Evolutionary conservation across 495 filamentous ascomycete species (phyloP), one percentile per base, ranked within the genome.

Genomic region (Cudoniella acicularis): DNA sequence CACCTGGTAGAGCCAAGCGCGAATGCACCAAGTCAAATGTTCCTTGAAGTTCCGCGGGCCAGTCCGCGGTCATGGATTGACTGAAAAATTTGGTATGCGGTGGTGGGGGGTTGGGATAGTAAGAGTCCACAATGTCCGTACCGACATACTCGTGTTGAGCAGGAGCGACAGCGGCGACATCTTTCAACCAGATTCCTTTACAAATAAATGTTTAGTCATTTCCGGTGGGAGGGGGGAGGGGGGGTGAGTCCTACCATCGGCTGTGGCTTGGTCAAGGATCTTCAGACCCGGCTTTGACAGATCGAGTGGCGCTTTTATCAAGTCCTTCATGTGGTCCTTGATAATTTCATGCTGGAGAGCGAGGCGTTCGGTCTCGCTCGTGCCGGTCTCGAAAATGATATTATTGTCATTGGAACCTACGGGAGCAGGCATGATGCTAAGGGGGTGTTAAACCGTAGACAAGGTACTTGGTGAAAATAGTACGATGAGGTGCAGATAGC

Each of bases 11-110:
- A 2, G n/a, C 13, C 8, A 21, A 6, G 11, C 54, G 54, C n/a
- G 25, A 25, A 23, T 57, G 54, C 8, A 57, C 43, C 17, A 48
- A 40, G 43, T 48, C 54, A 21, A 57, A 48, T 30, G 54, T 48
- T 9, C 16, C 23, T 16, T 48, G 16, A 41, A 20, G 27, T 8
- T 25, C 4, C 16, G 27, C n/a, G 4, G 54, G 54, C 54, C 54
- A 57, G 10, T 26, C 22, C 36, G 48, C 17, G 23, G 10, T 20
- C 9, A 57, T 57, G 42, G 4, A 10, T 49, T 49, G 54, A 4
- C 17, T 27, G 20, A 9, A 36, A 24, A 55, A 13, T 43, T 26
- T 30, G 3, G 49, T 57, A 16, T 27, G 6, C 18, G n/a, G 20
- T 3, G 54, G 42, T n/a, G n/a, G 10, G 10, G 3, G 13, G 21